Evolutionary conservation across 345 rosid genomes (phyloP).

Genomic region (Orychophragmus violaceus): DNA sequence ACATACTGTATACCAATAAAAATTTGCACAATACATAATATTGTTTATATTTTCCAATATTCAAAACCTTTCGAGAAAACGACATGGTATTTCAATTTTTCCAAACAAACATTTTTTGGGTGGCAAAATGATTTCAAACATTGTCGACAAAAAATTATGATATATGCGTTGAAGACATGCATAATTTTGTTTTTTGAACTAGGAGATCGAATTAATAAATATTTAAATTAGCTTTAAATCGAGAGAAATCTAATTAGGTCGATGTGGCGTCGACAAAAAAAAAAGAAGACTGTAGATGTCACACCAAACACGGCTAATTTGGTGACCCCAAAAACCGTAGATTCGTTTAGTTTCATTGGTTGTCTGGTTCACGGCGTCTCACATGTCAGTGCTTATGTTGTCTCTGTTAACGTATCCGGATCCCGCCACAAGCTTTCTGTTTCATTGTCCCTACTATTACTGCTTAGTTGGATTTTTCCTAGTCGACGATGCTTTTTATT

Average conservation of each 20-base stretch:
- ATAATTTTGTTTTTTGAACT: background rate
- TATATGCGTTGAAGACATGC: background rate
- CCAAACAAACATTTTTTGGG: too few relatives aligned
- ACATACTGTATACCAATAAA: too few relatives aligned
- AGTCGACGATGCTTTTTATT: background rate
- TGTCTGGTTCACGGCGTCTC: constrained; percentile 13
- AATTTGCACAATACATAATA: too few relatives aligned
- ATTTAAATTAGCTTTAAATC: background rate
- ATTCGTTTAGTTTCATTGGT: background rate
- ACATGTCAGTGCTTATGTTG: constrained; percentile 17
- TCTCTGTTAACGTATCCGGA: constrained; percentile 5
- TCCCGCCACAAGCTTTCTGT: constrained; percentile 6
- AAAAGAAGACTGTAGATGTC: constrained; percentile 22
- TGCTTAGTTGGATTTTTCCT: background rate
- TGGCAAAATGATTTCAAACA: too few relatives aligned
- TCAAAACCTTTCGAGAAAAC: too few relatives aligned
- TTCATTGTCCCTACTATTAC: constrained; percentile 4
- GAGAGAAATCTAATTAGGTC: constrained; percentile 6
- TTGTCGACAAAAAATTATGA: too few relatives aligned
- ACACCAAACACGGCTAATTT: constrained; percentile 24
- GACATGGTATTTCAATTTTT: too few relatives aligned
- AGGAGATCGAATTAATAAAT: too few relatives aligned
- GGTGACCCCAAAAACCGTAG: constrained; percentile 1
- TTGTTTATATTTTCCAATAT: too few relatives aligned
- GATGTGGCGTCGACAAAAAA: constrained; percentile 1